Percentiles rank a stretch among this genome's conserved stretches.
These are phyloP conservation scores for Tylopilus subfusipes DNA, from an alignment of 768 basidiomycete genomes.

Conservation along the genomic window DNA sequence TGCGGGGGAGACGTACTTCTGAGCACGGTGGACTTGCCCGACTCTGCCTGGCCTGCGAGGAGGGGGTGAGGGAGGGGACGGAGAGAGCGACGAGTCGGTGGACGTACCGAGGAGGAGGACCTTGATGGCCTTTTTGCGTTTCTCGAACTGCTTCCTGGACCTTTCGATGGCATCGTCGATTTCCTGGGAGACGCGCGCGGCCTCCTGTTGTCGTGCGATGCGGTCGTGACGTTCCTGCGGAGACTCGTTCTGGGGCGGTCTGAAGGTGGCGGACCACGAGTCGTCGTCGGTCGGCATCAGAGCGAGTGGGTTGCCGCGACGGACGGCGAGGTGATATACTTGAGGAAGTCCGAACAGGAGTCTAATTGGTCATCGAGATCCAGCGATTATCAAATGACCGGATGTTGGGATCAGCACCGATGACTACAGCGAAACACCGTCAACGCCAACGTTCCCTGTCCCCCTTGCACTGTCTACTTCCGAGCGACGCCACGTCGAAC, in stretches of 20 bases:
- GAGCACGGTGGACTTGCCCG: constrained; percentile 32
- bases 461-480: no score
- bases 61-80: neutral
- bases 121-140: constrained; percentile 29
- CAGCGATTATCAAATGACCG: no score
- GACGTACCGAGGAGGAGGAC: constrained; percentile 26
- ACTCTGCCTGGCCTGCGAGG: constrained; percentile 28
- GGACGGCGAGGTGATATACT: no score
- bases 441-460: no score
- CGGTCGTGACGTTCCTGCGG: neutral
- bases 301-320: neutral
- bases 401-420: no score
- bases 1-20: constrained; percentile 13
- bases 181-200: constrained; percentile 19
- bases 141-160: constrained; percentile 18
- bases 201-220: constrained; percentile 23
- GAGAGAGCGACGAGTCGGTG: rapidly evolving
- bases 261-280: constrained; percentile 23
- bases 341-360: no score
- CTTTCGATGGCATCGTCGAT: constrained; percentile 31
- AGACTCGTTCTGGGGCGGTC: constrained; percentile 17
- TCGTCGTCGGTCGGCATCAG: neutral
- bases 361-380: no score
- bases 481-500: no score
- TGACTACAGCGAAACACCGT: no score